These are phyloP conservation scores for Lepidium didymum DNA, from an alignment of 345 rosid genomes.

Conservation along the genomic window DNA sequence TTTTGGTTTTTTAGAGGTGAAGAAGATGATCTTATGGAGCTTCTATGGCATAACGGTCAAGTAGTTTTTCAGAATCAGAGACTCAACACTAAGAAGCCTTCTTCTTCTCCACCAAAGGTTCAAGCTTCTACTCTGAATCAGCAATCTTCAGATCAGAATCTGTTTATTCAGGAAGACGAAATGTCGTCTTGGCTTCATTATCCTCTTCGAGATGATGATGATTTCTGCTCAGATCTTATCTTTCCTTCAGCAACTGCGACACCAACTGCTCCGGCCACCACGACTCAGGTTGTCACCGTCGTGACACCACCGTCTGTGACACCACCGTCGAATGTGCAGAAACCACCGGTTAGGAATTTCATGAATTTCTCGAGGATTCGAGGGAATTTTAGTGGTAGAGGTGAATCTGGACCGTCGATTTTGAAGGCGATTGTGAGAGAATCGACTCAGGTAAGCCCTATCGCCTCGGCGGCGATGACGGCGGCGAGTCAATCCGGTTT, in stretches of 20 bases:
- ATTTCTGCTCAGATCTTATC: slow-evolving; percentile 60
- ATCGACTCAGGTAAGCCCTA: slow-evolving; percentile 57
- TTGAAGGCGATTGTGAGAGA: slow-evolving; percentile 41
- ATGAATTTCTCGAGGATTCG: slow-evolving; percentile 48
- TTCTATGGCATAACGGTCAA: slow-evolving; percentile 89
- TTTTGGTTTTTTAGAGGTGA: slow-evolving; percentile 29
- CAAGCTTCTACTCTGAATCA: slow-evolving; percentile 24
- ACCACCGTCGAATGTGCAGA: slow-evolving; percentile 19
- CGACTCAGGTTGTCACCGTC: neutral
- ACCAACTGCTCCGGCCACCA: neutral
- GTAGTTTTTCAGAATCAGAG: slow-evolving; percentile 65
- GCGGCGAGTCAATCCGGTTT: slow-evolving; percentile 24
- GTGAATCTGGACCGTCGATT: slow-evolving; percentile 41
- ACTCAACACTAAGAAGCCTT: slow-evolving; percentile 35
- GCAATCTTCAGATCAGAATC: slow-evolving; percentile 29
- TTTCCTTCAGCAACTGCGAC: neutral
- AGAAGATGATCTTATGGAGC: slow-evolving; percentile 77
- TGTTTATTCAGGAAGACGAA: slow-evolving; percentile 85
- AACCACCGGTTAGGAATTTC: slow-evolving; percentile 61
- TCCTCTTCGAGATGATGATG: slow-evolving; percentile 43
- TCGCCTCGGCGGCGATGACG: slow-evolving; percentile 29
- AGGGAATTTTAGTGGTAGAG: slow-evolving; percentile 2
- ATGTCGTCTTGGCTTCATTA: slow-evolving; percentile 88
- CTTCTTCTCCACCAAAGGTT: slow-evolving; percentile 2
- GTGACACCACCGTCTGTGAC: neutral